Evolutionary conservation across 192 early-diverging fungal genomes (phyloP).

Genomic region (Diversispora eburnea): DNA sequence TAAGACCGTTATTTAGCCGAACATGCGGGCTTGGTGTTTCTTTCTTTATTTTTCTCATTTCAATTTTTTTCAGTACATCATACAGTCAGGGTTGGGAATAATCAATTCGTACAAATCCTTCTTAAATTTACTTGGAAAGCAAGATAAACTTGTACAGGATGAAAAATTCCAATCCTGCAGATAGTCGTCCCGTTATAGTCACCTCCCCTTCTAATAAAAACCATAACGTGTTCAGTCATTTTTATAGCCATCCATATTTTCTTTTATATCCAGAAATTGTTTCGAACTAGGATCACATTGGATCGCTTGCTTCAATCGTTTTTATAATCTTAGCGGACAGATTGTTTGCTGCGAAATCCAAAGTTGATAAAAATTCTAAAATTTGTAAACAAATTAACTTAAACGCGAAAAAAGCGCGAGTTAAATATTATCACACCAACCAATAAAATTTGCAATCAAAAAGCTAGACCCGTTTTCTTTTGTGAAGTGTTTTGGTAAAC

Average conservation of each 20-base stretch:
- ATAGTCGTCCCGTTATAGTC: too few species aligned
- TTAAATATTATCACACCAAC: too few species aligned
- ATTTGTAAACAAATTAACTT: too few species aligned
- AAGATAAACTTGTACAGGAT: conserved; percentile 12
- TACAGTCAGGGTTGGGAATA: not conserved
- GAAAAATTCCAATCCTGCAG: not conserved
- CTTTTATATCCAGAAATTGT: conserved; percentile 13
- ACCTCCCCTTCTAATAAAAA: conserved; percentile 17
- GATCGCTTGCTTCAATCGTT: too few species aligned
- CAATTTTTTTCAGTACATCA: not conserved
- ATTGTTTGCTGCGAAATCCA: too few species aligned
- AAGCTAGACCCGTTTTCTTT: too few species aligned
- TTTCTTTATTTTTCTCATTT: conserved; percentile 10
- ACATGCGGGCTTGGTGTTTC: conserved; percentile 12
- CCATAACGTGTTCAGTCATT: conserved; percentile 20
- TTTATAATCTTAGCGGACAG: too few species aligned
- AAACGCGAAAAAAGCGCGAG: too few species aligned
- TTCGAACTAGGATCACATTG: not conserved
- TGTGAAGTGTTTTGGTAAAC: too few species aligned
- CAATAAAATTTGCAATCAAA: too few species aligned
- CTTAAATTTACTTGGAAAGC: too few species aligned
- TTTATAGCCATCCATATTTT: conserved; percentile 11
- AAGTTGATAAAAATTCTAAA: too few species aligned
- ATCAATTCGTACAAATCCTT: not conserved
- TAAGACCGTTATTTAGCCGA: conserved; percentile 8